Evolutionary conservation across 225 moss, liverwort and hornwort species (phyloP), one percentile per base, ranked within the genome.

Genomic region (Climacium dendroides): DNA sequence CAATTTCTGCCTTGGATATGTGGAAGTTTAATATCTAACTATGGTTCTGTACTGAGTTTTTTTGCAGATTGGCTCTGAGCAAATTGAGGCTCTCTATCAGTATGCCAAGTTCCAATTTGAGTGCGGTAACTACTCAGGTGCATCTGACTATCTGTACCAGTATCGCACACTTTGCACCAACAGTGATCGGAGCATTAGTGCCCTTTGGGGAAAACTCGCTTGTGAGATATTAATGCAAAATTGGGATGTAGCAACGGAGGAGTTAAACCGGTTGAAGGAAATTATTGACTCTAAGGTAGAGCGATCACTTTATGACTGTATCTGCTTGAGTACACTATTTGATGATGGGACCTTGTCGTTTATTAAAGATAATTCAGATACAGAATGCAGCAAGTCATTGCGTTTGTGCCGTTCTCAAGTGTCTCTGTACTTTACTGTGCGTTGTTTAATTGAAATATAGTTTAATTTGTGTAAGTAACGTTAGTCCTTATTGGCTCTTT

Each of bases 211-310:
- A 32, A 99, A 99, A 91, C 95, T 99, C 14, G 99, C 99, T 82
- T 97, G 97, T 37, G 99, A 97, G 93, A 89, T 99, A 73, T 85
- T 99, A 90, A 99, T 99, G 99, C 99, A 99, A 85, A 99, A 99
- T 84, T 99, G 99, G 99, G 99, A 99, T 82, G 96, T 97, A 19
- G 99, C 99, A 34, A 97, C 97, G 57, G 99, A 99, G 85, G 99
- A 99, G 87, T 89, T 99, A 81, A 99, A 97, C 84, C 93, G 99
- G 24, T 81, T 99, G 88, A 99, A 99, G 85, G 99, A 99, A 84
- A 96, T 99, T 67, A 97, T 99, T 61, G 99, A 99, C 74, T 99
- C 99, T 52, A 99, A 99, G 96, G 97, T 97, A 87, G 30, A 87
- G n/a, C 39, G 47, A 39, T 65, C 41, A 37, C 66, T 70, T 29